Conservation (phyloP, 805 yeast species). For the Brettanomyces nanus region DNA sequence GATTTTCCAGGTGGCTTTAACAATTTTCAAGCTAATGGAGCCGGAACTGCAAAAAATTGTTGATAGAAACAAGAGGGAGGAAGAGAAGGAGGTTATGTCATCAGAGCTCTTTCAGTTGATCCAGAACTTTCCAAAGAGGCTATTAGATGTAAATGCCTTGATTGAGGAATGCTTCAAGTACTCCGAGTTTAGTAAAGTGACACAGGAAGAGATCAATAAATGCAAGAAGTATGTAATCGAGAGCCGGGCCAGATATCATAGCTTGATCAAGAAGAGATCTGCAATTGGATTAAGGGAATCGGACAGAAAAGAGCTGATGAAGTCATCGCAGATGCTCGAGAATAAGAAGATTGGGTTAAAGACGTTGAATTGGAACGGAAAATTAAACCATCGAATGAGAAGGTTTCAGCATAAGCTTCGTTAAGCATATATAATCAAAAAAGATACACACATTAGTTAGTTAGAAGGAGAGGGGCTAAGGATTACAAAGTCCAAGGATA, state of each 20-base stretch:
- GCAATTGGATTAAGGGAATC: constrained; percentile 23
- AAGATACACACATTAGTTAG: not conserved
- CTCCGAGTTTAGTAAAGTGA: constrained; percentile 40
- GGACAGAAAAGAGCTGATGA: constrained; percentile 23
- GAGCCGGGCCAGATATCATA: constrained; percentile 39
- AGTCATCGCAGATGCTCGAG: constrained; percentile 14
- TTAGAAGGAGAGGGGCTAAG: constrained; percentile 29
- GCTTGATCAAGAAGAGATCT: constrained; percentile 22
- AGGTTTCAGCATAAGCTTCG: constrained; percentile 19
- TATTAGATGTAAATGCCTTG: constrained; percentile 61
- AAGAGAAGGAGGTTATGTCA: constrained; percentile 20
- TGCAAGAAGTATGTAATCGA: constrained; percentile 73
- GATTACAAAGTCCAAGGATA: constrained; percentile 49
- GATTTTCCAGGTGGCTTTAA: constrained; percentile 72
- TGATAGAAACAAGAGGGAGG: constrained; percentile 12
- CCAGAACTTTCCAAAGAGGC: constrained; percentile 70
- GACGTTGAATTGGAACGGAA: constrained; percentile 28
- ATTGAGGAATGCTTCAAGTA: constrained; percentile 66
- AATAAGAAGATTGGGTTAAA: constrained; percentile 25
- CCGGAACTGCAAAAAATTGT: constrained; percentile 39
- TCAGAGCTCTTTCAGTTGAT: constrained; percentile 64
- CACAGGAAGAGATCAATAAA: constrained; percentile 74
- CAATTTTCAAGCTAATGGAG: constrained; percentile 70
- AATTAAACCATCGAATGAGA: constrained; percentile 24
- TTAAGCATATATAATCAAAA: constrained; percentile 5